These are phyloP conservation scores for Coprinopsis marcescibilis DNA, from an alignment of 768 basidiomycete species.

Conservation along the genomic window DNA sequence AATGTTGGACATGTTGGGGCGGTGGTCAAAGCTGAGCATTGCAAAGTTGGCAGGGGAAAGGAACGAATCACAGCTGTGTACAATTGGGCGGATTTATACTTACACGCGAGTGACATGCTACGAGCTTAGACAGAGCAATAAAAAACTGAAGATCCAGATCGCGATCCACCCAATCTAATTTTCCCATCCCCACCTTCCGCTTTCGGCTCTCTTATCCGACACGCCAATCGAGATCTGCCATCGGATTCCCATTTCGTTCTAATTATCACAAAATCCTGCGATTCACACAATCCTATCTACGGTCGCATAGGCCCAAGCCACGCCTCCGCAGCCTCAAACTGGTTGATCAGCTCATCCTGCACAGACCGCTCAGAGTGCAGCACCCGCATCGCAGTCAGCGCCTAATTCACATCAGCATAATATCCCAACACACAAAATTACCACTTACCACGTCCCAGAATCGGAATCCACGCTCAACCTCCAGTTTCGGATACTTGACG, in stretches of 20 bases:
- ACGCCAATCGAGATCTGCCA: slow-evolving; percentile 26
- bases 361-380: slow-evolving; percentile 80
- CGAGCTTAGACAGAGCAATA: too few relatives aligned
- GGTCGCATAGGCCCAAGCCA: slow-evolving; percentile 93
- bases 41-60: neutral
- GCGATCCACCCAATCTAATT: slow-evolving; percentile 5
- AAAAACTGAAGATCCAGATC: slow-evolving; percentile 11
- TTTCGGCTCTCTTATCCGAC: slow-evolving; percentile 11
- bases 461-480: slow-evolving; percentile 94
- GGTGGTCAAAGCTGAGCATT: slow-evolving; percentile 1
- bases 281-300: slow-evolving; percentile 24
- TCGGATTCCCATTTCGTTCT: slow-evolving; percentile 14
- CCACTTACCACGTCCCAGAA: slow-evolving; percentile 94
- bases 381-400: slow-evolving; percentile 84
- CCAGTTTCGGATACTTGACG: slow-evolving; percentile 78
- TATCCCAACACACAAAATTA: slow-evolving; percentile 19
- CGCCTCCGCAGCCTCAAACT: slow-evolving; percentile 93
- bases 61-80: too few relatives aligned
- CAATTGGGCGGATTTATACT: too few relatives aligned
- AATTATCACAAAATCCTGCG: slow-evolving; percentile 1
- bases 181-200: slow-evolving; percentile 7
- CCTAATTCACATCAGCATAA: slow-evolving; percentile 32
- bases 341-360: slow-evolving; percentile 81
- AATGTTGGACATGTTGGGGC: slow-evolving; percentile 16
- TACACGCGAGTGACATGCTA: too few relatives aligned